A percentile compares a stretch with the other conserved stretches of the same genome.
phyloP scores from a whole-genome alignment of 2,329 filamentous ascomycete genomes.

The Colletotrichum viniferum region DNA sequence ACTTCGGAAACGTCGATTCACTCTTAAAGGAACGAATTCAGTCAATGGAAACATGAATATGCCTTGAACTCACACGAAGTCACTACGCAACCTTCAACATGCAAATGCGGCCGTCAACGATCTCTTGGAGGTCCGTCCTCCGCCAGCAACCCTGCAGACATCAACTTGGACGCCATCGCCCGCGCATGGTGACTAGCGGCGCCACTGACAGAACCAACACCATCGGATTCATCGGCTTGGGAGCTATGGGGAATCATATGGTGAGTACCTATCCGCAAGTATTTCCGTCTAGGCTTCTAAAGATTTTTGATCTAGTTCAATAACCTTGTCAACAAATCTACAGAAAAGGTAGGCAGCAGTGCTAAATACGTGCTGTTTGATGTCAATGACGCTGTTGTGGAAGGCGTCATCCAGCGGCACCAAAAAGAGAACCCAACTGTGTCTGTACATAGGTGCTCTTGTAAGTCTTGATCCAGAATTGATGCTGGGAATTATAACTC shows the following conservation, averaged over 20 bases:
- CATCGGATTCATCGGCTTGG: neutral
- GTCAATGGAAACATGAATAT: neutral
- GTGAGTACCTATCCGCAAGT: neutral
- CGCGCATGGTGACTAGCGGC: neutral
- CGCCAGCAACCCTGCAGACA: neutral
- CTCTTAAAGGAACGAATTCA: neutral
- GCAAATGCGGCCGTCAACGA: neutral
- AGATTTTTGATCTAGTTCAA: neutral
- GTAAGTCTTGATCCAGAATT: neutral
- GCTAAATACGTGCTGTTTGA: neutral
- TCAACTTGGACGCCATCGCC: neutral
- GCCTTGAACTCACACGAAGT: neutral
- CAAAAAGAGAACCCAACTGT: neutral
- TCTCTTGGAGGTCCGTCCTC: neutral
- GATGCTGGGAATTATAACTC: accelerated
- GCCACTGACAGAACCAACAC: neutral
- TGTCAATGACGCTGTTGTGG: neutral
- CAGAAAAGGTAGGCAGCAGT: neutral
- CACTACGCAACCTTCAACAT: neutral
- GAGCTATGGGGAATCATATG: neutral
- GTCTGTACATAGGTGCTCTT: neutral
- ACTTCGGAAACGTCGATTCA: neutral
- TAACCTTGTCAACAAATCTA: neutral
- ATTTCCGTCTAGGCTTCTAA: neutral
- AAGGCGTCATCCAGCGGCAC: neutral